Evolutionary conservation across 2,329 filamentous ascomycete genomes (phyloP).

Genomic region (Phialophora verrucosa): DNA sequence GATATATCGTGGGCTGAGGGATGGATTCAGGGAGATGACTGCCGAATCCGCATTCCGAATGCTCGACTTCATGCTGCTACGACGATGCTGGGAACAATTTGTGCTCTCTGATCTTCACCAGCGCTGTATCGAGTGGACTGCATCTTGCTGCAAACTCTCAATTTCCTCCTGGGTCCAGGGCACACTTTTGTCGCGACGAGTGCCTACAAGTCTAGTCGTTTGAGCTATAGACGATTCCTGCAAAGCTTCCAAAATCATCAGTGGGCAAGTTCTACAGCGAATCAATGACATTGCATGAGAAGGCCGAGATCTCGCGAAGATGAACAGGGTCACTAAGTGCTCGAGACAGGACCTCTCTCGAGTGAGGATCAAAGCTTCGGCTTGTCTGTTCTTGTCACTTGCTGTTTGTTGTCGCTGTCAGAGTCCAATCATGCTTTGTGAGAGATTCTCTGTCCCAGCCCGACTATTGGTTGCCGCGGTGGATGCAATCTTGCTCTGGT

Average conservation of each 20-base stretch:
- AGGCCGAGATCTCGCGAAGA: background rate
- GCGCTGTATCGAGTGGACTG: constrained; percentile 21
- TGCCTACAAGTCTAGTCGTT: constrained; percentile 23
- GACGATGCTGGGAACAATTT: background rate
- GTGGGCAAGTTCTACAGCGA: constrained; percentile 16
- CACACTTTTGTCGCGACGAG: constrained; percentile 31
- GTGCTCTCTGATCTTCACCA: constrained; percentile 8
- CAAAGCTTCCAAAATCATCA: constrained; percentile 17
- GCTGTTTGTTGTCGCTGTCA: constrained; percentile 35
- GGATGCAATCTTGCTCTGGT: constrained; percentile 22
- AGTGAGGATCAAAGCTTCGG: constrained; percentile 93
- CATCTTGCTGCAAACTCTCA: constrained; percentile 13
- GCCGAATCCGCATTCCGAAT: constrained; percentile 19
- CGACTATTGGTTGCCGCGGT: constrained; percentile 20
- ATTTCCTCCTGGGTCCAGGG: constrained; percentile 32
- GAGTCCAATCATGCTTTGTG: constrained; percentile 8
- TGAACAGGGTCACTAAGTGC: constrained; percentile 40
- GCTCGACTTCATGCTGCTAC: constrained; percentile 11
- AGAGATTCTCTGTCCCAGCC: constrained; percentile 28
- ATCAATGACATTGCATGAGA: constrained; percentile 16
- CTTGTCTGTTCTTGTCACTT: constrained; percentile 70
- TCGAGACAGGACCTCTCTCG: constrained; percentile 77
- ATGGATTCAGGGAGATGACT: constrained; percentile 24
- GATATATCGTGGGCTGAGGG: constrained; percentile 29
- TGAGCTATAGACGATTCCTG: constrained; percentile 20